phyloP scores from a whole-genome alignment of 139 green algal species.

The Volvox reticuliferus region DNA sequence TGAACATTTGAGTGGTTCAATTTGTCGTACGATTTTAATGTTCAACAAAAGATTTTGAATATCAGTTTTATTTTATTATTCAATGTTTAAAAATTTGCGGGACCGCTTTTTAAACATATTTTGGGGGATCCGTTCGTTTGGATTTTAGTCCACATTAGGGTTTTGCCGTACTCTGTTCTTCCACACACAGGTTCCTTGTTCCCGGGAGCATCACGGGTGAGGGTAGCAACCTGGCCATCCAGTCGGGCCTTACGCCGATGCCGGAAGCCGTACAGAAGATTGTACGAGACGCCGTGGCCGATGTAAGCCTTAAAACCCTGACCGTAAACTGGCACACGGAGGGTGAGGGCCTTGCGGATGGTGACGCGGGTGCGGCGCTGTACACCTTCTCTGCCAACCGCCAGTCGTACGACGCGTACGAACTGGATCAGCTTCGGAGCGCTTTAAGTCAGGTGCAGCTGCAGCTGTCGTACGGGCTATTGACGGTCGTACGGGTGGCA shows the following conservation, averaged over 20 bases:
- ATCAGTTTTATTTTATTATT: too few relatives aligned
- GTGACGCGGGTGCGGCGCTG: neutral
- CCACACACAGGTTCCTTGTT: neutral
- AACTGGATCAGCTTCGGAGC: neutral
- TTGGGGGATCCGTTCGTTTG: too few relatives aligned
- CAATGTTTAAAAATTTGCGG: too few relatives aligned
- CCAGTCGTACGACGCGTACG: neutral
- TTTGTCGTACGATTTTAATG: too few relatives aligned
- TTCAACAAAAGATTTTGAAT: too few relatives aligned
- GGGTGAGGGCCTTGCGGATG: neutral
- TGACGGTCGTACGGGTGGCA: neutral
- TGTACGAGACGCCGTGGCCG: neutral
- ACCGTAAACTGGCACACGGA: slow-evolving; percentile 23
- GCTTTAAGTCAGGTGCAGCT: neutral
- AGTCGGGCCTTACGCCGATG: slow-evolving; percentile 21
- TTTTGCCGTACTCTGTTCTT: too few relatives aligned
- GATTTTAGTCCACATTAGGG: too few relatives aligned
- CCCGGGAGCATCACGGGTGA: neutral
- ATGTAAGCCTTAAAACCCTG: neutral
- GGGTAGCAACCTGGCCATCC: neutral
- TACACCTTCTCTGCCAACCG: slow-evolving; percentile 46
- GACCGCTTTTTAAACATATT: too few relatives aligned
- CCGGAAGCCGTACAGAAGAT: neutral
- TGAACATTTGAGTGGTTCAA: too few relatives aligned
- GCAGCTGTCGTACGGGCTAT: neutral